Conservation (phyloP, 331 rosid species). For the Pyracantha coccinea region DNA sequence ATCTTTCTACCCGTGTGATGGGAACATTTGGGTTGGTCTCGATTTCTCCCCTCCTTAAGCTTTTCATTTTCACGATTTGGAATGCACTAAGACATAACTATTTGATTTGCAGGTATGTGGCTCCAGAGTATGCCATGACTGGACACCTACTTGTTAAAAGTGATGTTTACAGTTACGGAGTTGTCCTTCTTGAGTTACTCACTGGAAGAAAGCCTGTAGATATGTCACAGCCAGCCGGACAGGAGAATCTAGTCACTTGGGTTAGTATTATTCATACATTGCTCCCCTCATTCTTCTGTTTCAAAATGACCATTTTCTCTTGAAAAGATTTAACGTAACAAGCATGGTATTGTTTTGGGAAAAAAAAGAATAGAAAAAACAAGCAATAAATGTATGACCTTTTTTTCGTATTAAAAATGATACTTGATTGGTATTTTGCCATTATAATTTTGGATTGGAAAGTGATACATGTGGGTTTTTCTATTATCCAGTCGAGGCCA, state of each 20-base stretch:
- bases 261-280: conserved; percentile 36
- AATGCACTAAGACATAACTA: conserved; percentile 11
- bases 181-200: conserved; percentile 69
- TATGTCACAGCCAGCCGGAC: conserved; percentile 86
- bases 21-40: conserved; percentile 87
- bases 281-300: not conserved
- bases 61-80: conserved; percentile 1
- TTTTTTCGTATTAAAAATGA: not conserved
- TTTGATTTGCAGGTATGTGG: conserved; percentile 64
- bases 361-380: not conserved
- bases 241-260: conserved; percentile 93
- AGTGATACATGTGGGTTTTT: conserved; percentile 4
- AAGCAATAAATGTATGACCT: not conserved
- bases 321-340: not conserved
- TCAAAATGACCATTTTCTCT: not conserved
- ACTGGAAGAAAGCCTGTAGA: conserved; percentile 84
- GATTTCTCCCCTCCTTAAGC: conserved; percentile 2
- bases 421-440: not conserved
- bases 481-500: conserved; percentile 69
- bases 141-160: conserved; percentile 86
- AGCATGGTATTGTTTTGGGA: not conserved
- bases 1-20: conserved; percentile 89
- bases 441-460: not conserved
- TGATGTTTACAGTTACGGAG: conserved; percentile 90
- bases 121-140: conserved; percentile 94